A percentile compares a stretch with the other conserved stretches of the same genome.
These are phyloP conservation scores for Eucalyptus marginata DNA, from an alignment of 345 rosid species.

Conservation along the genomic window DNA sequence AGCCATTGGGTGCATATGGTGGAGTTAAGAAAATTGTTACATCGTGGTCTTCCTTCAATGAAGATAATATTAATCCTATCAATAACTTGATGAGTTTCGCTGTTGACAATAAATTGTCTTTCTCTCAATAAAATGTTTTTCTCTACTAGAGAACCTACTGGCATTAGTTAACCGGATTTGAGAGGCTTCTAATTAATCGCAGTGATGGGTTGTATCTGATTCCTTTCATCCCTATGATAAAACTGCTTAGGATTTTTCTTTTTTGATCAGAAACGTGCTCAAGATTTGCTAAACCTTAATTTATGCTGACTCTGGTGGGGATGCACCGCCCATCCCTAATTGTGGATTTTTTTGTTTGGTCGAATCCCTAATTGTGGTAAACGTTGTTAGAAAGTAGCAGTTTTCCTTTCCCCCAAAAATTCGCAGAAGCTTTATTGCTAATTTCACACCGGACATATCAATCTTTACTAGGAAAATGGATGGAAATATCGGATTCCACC, in stretches of 20 bases:
- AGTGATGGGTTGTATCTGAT: neutral
- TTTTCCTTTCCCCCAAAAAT: neutral
- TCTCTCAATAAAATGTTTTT: neutral
- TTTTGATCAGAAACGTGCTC: neutral
- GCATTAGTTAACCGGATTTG: constrained; percentile 33
- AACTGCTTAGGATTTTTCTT: neutral
- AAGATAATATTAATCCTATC: neutral
- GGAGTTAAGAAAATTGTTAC: constrained; percentile 11
- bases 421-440: neutral
- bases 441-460: neutral
- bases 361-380: neutral
- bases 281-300: neutral
- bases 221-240: neutral
- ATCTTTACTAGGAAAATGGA: neutral
- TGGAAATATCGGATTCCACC: neutral
- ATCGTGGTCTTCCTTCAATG: neutral
- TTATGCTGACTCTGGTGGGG: neutral
- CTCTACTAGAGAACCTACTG: constrained; percentile 29
- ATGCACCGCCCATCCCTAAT: neutral
- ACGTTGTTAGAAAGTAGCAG: neutral
- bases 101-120: constrained; percentile 20
- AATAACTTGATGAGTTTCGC: constrained; percentile 20
- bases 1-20: constrained; percentile 8
- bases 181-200: constrained; percentile 38
- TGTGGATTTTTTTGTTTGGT: neutral